Percentiles rank a stretch among this genome's conserved stretches.
Conservation (phyloP, 306 rosid genomes). For the Chamaecrista fasciculata region DNA sequence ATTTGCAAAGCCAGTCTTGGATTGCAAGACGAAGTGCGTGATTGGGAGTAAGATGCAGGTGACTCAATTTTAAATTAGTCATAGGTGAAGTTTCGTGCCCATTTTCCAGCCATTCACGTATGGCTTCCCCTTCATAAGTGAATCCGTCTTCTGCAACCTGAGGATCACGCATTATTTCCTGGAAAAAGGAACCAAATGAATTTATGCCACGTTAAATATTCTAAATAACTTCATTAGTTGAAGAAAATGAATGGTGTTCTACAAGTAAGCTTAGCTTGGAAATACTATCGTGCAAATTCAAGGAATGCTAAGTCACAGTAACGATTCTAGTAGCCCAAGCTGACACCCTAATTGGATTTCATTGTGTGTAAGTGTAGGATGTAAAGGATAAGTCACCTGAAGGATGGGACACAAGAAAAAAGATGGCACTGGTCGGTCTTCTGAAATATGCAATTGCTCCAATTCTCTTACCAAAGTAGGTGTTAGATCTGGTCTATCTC, state of each 20-base stretch:
- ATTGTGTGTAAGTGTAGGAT: not conserved
- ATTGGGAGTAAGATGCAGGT: conserved; percentile 70
- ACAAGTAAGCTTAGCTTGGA: not conserved
- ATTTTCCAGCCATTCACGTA: conserved; percentile 68
- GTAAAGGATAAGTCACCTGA: conserved; percentile 46
- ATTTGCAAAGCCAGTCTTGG: conserved; percentile 92
- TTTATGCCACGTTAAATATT: conserved; percentile 19
- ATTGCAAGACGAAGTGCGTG: conserved; percentile 67
- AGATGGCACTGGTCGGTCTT: conserved; percentile 72
- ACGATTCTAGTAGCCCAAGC: not conserved
- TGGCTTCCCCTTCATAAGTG: conserved; percentile 93
- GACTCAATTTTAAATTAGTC: conserved; percentile 72
- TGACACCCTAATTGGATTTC: not conserved
- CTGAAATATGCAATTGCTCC: conserved; percentile 61
- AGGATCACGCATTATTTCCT: conserved; percentile 95
- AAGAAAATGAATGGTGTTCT: conserved; percentile 2
- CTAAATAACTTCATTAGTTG: not conserved
- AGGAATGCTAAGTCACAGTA: not conserved
- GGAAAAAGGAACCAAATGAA: conserved; percentile 36
- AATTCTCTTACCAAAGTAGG: conserved; percentile 78
- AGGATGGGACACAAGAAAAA: conserved; percentile 86
- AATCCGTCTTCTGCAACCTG: conserved; percentile 88
- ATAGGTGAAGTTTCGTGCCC: conserved; percentile 82
- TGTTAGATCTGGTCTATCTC: conserved; percentile 71
- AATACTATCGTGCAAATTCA: not conserved